A percentile compares a stretch with the other conserved stretches of the same genome.
These are phyloP conservation scores for Phytophthora tentaculata DNA, from an alignment of 352 stramenopile genomes.

Conservation along the genomic window DNA sequence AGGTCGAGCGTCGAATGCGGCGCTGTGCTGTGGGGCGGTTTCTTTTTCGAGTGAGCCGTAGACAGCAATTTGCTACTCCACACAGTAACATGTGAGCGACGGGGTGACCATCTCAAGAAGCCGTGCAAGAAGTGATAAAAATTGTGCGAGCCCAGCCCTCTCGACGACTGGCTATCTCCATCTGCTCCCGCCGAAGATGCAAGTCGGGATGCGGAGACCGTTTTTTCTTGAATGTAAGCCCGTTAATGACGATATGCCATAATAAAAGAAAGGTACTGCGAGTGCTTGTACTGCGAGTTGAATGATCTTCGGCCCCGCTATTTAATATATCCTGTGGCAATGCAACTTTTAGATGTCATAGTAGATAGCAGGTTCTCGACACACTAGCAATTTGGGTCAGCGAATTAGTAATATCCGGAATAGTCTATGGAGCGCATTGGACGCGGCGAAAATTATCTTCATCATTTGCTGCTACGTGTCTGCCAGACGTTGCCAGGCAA, in stretches of 20 bases:
- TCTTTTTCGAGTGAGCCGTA: slow-evolving; percentile 29
- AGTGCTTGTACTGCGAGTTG: not conserved
- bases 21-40: slow-evolving; percentile 33
- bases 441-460: slow-evolving; percentile 27
- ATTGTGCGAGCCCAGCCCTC: slow-evolving; percentile 20
- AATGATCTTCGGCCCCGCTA: not conserved
- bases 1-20: slow-evolving; percentile 24
- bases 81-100: slow-evolving; percentile 16
- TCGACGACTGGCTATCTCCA: slow-evolving; percentile 26
- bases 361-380: slow-evolving; percentile 10
- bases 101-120: slow-evolving; percentile 33
- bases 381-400: too few relatives aligned
- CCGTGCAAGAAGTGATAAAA: slow-evolving; percentile 19
- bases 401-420: slow-evolving; percentile 14
- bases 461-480: slow-evolving; percentile 27
- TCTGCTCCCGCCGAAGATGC: slow-evolving; percentile 34
- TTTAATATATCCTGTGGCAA: slow-evolving; percentile 3
- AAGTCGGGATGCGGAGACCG: slow-evolving; percentile 27
- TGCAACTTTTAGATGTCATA: slow-evolving; percentile 3
- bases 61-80: slow-evolving; percentile 14
- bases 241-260: slow-evolving; percentile 15
- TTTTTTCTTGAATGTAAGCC: not conserved
- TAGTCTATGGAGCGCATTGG: slow-evolving; percentile 21
- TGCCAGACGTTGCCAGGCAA: slow-evolving; percentile 8
- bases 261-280: slow-evolving; percentile 12